Conservation (phyloP, 2,329 filamentous ascomycete species). For the Stachybotrys chlorohalonatus region DNA sequence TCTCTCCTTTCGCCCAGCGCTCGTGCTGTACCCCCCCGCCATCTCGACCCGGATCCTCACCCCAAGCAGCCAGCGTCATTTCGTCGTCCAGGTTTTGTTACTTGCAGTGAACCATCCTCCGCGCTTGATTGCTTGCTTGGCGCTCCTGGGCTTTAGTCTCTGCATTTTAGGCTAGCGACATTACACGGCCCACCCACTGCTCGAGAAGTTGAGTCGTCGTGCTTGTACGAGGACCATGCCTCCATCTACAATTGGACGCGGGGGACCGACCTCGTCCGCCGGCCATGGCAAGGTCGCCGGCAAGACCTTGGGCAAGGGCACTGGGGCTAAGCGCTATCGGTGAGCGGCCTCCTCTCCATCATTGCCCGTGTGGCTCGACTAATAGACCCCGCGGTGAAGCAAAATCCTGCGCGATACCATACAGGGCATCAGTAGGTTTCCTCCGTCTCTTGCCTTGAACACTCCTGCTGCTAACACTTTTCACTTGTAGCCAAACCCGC, state of each 20-base stretch:
- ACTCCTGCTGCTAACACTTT: not conserved
- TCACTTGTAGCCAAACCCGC: conserved; percentile 2
- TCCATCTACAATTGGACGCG: not conserved
- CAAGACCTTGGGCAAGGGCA: not conserved
- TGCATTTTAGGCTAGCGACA: too few species aligned
- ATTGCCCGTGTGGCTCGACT: not conserved
- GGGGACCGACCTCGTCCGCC: not conserved
- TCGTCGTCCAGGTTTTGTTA: too few species aligned
- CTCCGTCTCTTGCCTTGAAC: not conserved
- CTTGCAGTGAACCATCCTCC: too few species aligned
- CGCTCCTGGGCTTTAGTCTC: too few species aligned
- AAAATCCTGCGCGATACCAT: not conserved
- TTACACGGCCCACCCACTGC: too few species aligned
- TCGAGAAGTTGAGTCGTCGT: too few species aligned
- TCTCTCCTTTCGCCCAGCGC: too few species aligned
- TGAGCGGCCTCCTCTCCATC: not conserved
- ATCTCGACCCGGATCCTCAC: too few species aligned
- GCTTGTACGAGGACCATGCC: too few species aligned
- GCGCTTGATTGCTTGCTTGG: too few species aligned
- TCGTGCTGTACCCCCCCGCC: too few species aligned
- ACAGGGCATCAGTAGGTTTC: conserved; percentile 4
- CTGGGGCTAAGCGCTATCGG: not conserved
- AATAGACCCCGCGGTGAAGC: not conserved
- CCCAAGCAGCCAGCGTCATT: too few species aligned
- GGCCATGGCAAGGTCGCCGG: not conserved